phyloP scores from a whole-genome alignment of 2,329 filamentous ascomycete species.

The Knoxdaviesia capensis region DNA sequence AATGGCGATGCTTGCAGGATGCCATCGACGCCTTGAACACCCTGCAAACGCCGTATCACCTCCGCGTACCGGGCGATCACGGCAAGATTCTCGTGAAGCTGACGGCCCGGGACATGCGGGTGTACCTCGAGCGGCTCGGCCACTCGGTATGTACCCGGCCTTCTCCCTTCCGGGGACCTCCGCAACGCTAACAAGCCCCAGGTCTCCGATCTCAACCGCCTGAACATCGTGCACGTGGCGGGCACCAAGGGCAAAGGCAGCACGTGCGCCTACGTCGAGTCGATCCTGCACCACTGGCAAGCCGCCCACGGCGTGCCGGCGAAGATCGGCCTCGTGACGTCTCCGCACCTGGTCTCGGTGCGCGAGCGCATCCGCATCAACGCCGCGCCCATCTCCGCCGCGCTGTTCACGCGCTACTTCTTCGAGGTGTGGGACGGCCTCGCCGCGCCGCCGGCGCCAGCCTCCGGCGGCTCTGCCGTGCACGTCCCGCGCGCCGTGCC shows the following conservation, averaged over 20 bases:
- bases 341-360: conserved; percentile 46
- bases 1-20: conserved; percentile 32
- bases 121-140: conserved; percentile 58
- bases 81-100: conserved; percentile 15
- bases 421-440: conserved; percentile 46
- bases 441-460: conserved; percentile 11
- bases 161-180: not conserved
- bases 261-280: conserved; percentile 47
- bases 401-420: conserved; percentile 42
- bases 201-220: conserved; percentile 29
- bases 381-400: conserved; percentile 33
- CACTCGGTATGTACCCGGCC: conserved; percentile 32
- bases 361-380: conserved; percentile 48
- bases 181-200: conserved; percentile 4
- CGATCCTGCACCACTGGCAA: conserved; percentile 35
- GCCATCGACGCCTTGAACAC: conserved; percentile 74
- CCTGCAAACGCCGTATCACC: conserved; percentile 70
- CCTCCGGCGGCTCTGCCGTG: conserved; percentile 8
- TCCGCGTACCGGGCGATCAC: conserved; percentile 39
- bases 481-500: conserved; percentile 4
- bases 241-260: conserved; percentile 65
- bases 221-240: conserved; percentile 50
- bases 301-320: conserved; percentile 12
- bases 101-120: conserved; percentile 58
- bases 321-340: conserved; percentile 45